Conservation (phyloP, 805 yeast genomes). For the Diddensiella santjacobensis region DNA sequence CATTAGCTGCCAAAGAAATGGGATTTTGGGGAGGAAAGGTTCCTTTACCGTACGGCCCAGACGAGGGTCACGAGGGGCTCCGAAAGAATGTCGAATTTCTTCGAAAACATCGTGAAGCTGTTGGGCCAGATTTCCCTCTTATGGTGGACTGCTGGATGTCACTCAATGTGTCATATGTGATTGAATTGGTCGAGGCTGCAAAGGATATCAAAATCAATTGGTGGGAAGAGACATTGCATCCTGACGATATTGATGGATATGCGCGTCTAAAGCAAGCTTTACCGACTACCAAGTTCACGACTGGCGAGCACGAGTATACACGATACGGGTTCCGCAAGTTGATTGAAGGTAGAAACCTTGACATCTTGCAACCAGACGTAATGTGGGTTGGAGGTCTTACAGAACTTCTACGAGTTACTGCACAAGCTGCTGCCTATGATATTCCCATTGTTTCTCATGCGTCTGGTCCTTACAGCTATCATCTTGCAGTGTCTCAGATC, state of each 20-base stretch:
- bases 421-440: conserved; percentile 51
- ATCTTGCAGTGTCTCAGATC: conserved; percentile 46
- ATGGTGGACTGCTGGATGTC: conserved; percentile 56
- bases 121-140: conserved; percentile 51
- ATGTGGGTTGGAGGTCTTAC: conserved; percentile 56
- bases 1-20: conserved; percentile 46
- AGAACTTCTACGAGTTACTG: conserved; percentile 44
- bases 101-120: conserved; percentile 41
- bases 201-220: conserved; percentile 46
- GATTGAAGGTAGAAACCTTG: conserved; percentile 47
- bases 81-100: conserved; percentile 45
- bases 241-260: conserved; percentile 50
- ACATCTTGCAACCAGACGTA: conserved; percentile 49
- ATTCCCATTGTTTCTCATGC: conserved; percentile 54
- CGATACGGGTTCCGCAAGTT: conserved; percentile 49
- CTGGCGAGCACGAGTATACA: conserved; percentile 53
- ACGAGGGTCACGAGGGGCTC: conserved; percentile 47
- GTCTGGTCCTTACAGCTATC: conserved; percentile 51
- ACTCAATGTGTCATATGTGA: conserved; percentile 45
- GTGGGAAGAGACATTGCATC: conserved; percentile 51
- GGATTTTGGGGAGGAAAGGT: conserved; percentile 55
- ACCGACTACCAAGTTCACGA: conserved; percentile 47
- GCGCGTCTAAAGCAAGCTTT: conserved; percentile 44
- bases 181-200: conserved; percentile 44
- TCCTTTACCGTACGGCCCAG: conserved; percentile 49